Conservation (phyloP, 1,284 basidiomycete genomes). For the Rhodotorula sp. region DNA sequence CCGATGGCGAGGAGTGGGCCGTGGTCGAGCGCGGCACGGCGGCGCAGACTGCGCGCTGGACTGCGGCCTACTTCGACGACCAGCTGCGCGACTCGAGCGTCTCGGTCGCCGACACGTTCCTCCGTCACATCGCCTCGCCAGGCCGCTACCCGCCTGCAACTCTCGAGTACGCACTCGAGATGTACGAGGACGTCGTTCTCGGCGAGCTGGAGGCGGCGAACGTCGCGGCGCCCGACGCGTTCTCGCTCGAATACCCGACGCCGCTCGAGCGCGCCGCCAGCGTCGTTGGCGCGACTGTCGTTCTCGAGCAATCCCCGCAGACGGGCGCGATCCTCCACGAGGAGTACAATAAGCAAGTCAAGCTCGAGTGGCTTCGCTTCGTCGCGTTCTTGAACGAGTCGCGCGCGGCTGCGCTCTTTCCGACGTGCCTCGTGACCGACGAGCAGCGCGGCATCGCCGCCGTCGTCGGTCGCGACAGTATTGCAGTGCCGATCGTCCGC, state of each 20-base stretch:
- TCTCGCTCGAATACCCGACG: conserved; percentile 61
- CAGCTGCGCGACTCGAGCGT: conserved; percentile 56
- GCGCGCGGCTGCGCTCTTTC: conserved; percentile 66
- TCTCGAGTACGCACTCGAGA: conserved; percentile 73
- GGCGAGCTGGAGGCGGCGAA: conserved; percentile 56
- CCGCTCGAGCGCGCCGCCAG: conserved; percentile 74
- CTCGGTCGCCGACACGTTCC: conserved; percentile 65
- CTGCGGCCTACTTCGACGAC: conserved; percentile 82
- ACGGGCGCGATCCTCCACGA: conserved; percentile 76
- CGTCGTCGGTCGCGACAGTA: conserved; percentile 66
- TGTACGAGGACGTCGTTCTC: conserved; percentile 72
- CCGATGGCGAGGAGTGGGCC: conserved; percentile 46
- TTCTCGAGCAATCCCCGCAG: conserved; percentile 68
- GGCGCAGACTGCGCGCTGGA: conserved; percentile 30
- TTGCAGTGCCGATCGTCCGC: conserved; percentile 59
- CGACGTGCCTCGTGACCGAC: conserved; percentile 61
- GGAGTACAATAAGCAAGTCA: conserved; percentile 77
- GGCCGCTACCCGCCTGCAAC: conserved; percentile 81
- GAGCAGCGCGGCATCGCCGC: conserved; percentile 71
- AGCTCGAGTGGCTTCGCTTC: conserved; percentile 90
- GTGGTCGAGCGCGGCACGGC: conserved; percentile 30
- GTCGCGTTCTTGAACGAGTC: conserved; percentile 82
- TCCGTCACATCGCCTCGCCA: conserved; percentile 77
- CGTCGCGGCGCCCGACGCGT: conserved; percentile 25
- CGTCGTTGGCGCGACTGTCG: conserved; percentile 82